Conservation (phyloP, 2,329 filamentous ascomycete species). For the Apiospora phragmitis region DNA sequence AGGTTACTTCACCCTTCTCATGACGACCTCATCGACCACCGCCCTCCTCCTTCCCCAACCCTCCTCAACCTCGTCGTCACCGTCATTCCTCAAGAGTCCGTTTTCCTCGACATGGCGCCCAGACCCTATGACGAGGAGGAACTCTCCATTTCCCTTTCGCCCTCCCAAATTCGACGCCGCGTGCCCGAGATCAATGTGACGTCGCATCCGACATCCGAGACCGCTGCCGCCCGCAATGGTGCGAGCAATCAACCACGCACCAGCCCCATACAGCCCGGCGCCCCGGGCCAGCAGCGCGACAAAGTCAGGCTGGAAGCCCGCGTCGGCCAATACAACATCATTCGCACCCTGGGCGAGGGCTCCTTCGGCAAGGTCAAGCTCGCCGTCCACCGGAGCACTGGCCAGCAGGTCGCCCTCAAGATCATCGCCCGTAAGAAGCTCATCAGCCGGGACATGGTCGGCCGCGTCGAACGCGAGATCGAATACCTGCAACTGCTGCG, state of each 20-base stretch:
- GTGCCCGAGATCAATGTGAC: slow-evolving; percentile 39
- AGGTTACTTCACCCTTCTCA: slow-evolving; percentile 14
- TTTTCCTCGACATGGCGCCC: slow-evolving; percentile 45
- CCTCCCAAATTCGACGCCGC: slow-evolving; percentile 60
- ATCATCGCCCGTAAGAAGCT: slow-evolving; percentile 96
- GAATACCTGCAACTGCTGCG: slow-evolving; percentile 94
- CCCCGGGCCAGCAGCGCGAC: slow-evolving; percentile 38
- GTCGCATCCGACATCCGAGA: slow-evolving; percentile 26
- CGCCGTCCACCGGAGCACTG: slow-evolving; percentile 86
- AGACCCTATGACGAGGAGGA: slow-evolving; percentile 76
- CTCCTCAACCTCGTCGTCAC: slow-evolving; percentile 18
- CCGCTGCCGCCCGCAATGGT: slow-evolving; percentile 30
- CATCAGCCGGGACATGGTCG: slow-evolving; percentile 96
- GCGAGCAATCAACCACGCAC: slow-evolving; percentile 9
- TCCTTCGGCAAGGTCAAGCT: slow-evolving; percentile 99
- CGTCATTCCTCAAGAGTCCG: slow-evolving; percentile 14
- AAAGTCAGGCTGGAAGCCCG: slow-evolving; percentile 73
- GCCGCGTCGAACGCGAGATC: slow-evolving; percentile 95
- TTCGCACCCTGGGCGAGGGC: slow-evolving; percentile 90
- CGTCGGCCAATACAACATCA: slow-evolving; percentile 87
- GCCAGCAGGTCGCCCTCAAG: slow-evolving; percentile 95
- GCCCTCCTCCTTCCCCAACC: neutral
- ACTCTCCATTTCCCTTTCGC: slow-evolving; percentile 74
- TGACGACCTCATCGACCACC: slow-evolving; percentile 19
- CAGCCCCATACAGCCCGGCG: slow-evolving; percentile 19